Percentiles rank a stretch among this genome's conserved stretches.
phyloP scores from a whole-genome alignment of 805 yeast genomes.

The Lachancea meyersii region DNA sequence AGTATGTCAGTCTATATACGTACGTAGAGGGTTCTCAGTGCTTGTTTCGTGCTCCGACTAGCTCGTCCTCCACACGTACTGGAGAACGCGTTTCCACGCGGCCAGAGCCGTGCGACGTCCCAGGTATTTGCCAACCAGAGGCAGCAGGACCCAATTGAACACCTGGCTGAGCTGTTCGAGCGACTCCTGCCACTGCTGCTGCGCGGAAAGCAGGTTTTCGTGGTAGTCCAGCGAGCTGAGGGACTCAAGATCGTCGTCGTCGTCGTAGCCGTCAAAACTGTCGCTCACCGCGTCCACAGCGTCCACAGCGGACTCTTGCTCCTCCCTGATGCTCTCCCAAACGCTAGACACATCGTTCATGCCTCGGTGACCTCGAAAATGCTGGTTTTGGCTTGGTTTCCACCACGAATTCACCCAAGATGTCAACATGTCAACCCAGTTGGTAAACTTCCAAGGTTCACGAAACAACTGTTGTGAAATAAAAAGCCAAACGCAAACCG shows the following conservation, averaged over 20 bases:
- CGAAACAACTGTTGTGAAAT: no score
- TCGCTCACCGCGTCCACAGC: neutral
- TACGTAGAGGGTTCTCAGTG: no score
- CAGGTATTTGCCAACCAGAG: conserved; percentile 57
- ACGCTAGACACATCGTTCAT: neutral
- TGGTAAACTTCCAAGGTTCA: no score
- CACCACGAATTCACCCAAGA: no score
- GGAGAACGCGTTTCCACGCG: conserved; percentile 27
- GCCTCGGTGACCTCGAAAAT: no score
- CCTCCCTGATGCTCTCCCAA: neutral
- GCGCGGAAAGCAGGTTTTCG: conserved; percentile 41
- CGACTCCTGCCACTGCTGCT: conserved; percentile 70
- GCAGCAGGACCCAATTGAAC: conserved; percentile 53
- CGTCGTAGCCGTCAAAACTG: neutral
- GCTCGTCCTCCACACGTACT: conserved; percentile 18
- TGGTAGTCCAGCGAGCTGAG: conserved; percentile 14
- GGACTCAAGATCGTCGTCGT: conserved; percentile 1
- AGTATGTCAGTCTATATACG: no score
- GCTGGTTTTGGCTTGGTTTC: no score
- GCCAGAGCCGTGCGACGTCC: conserved; percentile 54
- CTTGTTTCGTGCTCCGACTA: no score
- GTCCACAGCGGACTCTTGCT: no score
- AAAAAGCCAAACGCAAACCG: no score
- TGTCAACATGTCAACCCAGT: neutral
- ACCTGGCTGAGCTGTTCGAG: conserved; percentile 52